Base-by-base conservation (phyloP, 2,329 filamentous ascomycete genomes). In the Rhinocladiella similis region DNA sequence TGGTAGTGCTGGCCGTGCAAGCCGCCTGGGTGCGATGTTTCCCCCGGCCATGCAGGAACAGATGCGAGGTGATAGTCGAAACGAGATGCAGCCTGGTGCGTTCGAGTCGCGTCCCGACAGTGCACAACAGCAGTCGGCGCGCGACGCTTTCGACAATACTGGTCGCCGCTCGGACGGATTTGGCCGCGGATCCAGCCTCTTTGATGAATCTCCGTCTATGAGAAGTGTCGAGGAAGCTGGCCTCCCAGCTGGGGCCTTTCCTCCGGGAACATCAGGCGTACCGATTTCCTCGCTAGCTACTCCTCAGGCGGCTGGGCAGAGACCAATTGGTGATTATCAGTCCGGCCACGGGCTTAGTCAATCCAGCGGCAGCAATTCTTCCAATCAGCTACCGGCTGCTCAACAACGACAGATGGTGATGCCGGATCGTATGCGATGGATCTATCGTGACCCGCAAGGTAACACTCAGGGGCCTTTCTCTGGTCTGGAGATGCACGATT, bases 401-500 rank as follows among this genome's bases (percentile, higher is more conserved):
- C 87, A 90, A 67, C 84, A 88, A 62, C 87, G 91, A 14, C 92
- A 89, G 43, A 97, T 99, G 92, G 93, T 99, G 4, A 97, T 99
- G 94, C 94, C 94, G 1, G 94, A 99, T 72, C 83, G 95, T 13
- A 99, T 99, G 91, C 83, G 93, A 66, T 99, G 94, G 94, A 93
- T 97, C 16, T 99, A 99, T 70, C 86, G 95, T 50, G 94, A 99
- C 70, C 94, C 94, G 4, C 90, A 96, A 69, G 91, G 91, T 19
- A 88, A 90, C 60, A 87, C 91, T 5, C 94, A 99, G 70, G 94
- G 94, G 0, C 94, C 94, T 0, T 99, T 94, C 75, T 97, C 91
- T 38, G 94, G 94, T 1, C 77, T 99, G 48, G 94, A 99, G 73
- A 99, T 99, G 94, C 95, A 99, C 65, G 95, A 99, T 67, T 99